Evolutionary conservation across 257 asterid genomes (phyloP).

Genomic region (Asclepias syriaca): DNA sequence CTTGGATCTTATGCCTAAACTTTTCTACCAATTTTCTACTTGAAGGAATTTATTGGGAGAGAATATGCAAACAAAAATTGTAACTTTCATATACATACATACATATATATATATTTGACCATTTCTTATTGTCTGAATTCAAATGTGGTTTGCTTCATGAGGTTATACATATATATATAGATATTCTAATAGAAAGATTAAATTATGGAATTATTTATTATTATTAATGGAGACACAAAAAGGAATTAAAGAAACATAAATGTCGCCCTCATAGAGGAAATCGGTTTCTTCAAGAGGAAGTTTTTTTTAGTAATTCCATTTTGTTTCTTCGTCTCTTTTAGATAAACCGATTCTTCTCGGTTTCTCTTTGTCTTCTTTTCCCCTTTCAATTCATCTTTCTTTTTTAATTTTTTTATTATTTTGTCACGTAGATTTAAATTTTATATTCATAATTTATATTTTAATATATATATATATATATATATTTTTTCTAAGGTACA

Average conservation of each 20-base stretch:
- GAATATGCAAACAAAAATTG: conserved; percentile 21
- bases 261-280: conserved; percentile 14
- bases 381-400: not conserved
- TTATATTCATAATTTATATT: no score
- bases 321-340: not conserved
- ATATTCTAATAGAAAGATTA: not conserved
- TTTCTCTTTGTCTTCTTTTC: not conserved
- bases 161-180: not conserved
- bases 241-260: no score
- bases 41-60: conserved; percentile 2
- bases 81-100: not conserved
- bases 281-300: not conserved
- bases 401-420: no score
- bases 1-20: conserved; percentile 17
- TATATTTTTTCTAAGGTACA: no score
- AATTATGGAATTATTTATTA: not conserved
- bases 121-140: conserved; percentile 11
- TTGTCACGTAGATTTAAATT: no score
- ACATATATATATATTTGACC: conserved; percentile 8
- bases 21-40: not conserved
- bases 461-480: no score
- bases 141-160: conserved; percentile 14
- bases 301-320: not conserved
- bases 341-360: not conserved
- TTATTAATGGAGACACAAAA: not conserved